Evolutionary conservation across 2,329 filamentous ascomycete genomes (phyloP).

Genomic region (Metarhizium humberi): DNA sequence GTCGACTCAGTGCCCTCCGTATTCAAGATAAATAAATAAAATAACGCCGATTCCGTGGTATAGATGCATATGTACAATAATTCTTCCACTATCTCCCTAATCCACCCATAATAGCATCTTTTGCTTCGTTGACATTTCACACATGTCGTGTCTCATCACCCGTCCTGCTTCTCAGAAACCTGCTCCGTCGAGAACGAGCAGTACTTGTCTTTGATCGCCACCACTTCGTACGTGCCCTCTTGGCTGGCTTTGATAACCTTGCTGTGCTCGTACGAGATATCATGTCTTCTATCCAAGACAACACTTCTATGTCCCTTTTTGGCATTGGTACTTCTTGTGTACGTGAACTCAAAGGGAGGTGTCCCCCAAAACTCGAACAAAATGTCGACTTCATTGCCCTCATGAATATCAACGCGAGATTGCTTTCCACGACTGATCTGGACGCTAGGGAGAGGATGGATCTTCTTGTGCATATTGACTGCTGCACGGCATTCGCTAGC

Average conservation of each 20-base stretch:
- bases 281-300: slow-evolving; percentile 84
- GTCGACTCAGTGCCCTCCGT: slow-evolving; percentile 1
- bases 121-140: slow-evolving; percentile 29
- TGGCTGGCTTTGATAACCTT: slow-evolving; percentile 80
- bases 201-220: slow-evolving; percentile 87
- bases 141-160: slow-evolving; percentile 1
- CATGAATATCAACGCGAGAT: slow-evolving; percentile 84
- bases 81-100: slow-evolving; percentile 9
- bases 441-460: slow-evolving; percentile 88
- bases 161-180: slow-evolving; percentile 34
- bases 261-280: slow-evolving; percentile 70
- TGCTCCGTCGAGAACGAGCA: slow-evolving; percentile 78
- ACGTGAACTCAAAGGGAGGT: slow-evolving; percentile 96
- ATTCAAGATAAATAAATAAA: slow-evolving; percentile 6
- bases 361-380: slow-evolving; percentile 92
- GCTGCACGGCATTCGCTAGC: slow-evolving; percentile 79
- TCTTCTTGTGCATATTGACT: slow-evolving; percentile 69
- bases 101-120: slow-evolving; percentile 6
- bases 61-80: slow-evolving; percentile 17
- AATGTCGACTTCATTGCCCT: slow-evolving; percentile 89
- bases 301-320: slow-evolving; percentile 68
- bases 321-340: slow-evolving; percentile 81
- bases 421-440: slow-evolving; percentile 78
- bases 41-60: slow-evolving; percentile 8
- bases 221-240: slow-evolving; percentile 95